Base-by-base conservation (phyloP, 2,329 filamentous ascomycete genomes). In the Pseudogymnoascus sp. region DNA sequence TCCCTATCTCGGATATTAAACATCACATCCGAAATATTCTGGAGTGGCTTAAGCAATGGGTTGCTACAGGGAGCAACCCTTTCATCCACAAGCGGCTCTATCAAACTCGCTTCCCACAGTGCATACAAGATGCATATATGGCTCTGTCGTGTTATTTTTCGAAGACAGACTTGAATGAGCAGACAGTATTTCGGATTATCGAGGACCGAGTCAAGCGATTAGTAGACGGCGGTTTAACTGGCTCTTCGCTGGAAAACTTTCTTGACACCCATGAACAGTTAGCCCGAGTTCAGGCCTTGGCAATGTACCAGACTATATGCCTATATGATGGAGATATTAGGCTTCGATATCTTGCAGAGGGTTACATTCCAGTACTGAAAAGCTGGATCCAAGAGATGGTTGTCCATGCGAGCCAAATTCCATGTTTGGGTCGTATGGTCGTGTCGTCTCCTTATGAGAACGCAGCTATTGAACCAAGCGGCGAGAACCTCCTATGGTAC, bases 51-150 rank as follows among this genome's bases (percentile, higher is more conserved):
- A 38, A 42, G 3, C 62, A 70, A 17, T 74, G 72, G 71, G 61
- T 70, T 13, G 35, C 62, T 17, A 64, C 66, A 41, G 67, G 64
- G 13, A 68, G 68, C 27, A 68, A 66, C 41, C 69, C 69, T 1
- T 68, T 74, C 13, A 69, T 73, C 42, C 72, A 74, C 58, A 51
- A 64, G 2, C 62, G 64, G 1, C 66, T 74, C 1, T 73, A 72
- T 41, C 64, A 67, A 3, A 64, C 63, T 5, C 62, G 63, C 4
- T 62, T 72, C 17, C 71, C 71, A 1, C 38, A 48, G 10, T 68
- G 66, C 17, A 59, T 73, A 0, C 68, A 72, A 60, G 71, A 72
- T 59, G 71, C 68, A n/a, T 73, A 68, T 63, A 68, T 69, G 9
- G 63, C 67, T 12, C 61, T 72, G 17, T 61, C 70, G 0, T 65